Evolutionary conservation across 2,329 filamentous ascomycete species (phyloP).

Genomic region (Fusarium paranaense): DNA sequence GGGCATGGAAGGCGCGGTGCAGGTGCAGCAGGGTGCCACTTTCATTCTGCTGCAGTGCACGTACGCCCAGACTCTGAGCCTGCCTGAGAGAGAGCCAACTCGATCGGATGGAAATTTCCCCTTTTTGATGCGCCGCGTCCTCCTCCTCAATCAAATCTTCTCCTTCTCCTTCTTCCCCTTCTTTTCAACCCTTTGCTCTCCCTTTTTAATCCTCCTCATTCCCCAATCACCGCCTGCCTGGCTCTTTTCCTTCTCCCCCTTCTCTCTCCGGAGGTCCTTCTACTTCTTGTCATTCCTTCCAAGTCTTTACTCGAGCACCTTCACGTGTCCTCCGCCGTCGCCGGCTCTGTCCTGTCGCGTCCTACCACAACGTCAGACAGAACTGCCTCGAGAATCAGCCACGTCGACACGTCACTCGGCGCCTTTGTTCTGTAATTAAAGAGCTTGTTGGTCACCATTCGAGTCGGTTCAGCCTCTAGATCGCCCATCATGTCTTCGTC

Average conservation of each 20-base stretch:
- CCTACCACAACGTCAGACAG: slow-evolving; percentile 8
- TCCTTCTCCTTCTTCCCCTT: slow-evolving; percentile 44
- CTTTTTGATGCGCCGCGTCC: slow-evolving; percentile 49
- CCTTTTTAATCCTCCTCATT: slow-evolving; percentile 40
- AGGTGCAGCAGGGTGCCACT: slow-evolving; percentile 36
- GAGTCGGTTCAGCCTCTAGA: slow-evolving; percentile 20
- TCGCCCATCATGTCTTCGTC: slow-evolving; percentile 51
- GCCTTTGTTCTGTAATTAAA: slow-evolving; percentile 24
- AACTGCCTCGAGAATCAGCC: slow-evolving; percentile 28
- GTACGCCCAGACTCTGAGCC: neutral
- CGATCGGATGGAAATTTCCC: slow-evolving; percentile 51
- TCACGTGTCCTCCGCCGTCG: slow-evolving; percentile 43
- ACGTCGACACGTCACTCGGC: slow-evolving; percentile 32
- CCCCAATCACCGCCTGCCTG: slow-evolving; percentile 37
- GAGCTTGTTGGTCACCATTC: slow-evolving; percentile 13
- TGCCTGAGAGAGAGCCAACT: slow-evolving; percentile 28
- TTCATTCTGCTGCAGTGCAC: slow-evolving; percentile 30
- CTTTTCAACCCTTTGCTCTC: slow-evolving; percentile 39
- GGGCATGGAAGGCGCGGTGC: slow-evolving; percentile 29
- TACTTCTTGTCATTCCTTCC: slow-evolving; percentile 54
- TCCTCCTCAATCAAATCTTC: slow-evolving; percentile 41
- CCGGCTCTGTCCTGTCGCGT: slow-evolving; percentile 31
- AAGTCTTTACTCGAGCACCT: slow-evolving; percentile 35
- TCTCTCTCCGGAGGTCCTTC: slow-evolving; percentile 43
- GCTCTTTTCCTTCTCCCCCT: slow-evolving; percentile 29